phyloP scores from a whole-genome alignment of 768 basidiomycete species.

The Lactarius sanguifluus region DNA sequence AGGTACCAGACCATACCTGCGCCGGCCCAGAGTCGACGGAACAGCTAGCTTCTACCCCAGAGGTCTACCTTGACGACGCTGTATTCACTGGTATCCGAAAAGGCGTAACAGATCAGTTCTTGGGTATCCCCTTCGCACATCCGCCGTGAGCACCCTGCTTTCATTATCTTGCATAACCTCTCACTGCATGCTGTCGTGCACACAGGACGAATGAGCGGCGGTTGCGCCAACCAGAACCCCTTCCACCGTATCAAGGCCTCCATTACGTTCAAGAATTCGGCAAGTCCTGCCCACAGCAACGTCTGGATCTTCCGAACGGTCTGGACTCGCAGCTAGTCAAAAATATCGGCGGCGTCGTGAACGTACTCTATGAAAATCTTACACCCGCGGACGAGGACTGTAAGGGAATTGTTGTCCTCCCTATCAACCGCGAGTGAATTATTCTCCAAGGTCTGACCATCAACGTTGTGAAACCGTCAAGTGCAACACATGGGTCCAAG shows the following conservation, averaged over 20 bases:
- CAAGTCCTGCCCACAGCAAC: slow-evolving; percentile 33
- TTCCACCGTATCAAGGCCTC: slow-evolving; percentile 24
- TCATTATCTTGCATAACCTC: no score
- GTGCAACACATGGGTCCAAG: slow-evolving; percentile 9
- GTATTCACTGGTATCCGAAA: slow-evolving; percentile 34
- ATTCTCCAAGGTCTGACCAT: slow-evolving; percentile 30
- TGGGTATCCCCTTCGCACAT: slow-evolving; percentile 45
- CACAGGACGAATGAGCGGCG: slow-evolving; percentile 39
- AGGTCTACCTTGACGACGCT: slow-evolving; percentile 35
- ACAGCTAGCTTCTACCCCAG: background rate
- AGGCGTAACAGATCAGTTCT: slow-evolving; percentile 35
- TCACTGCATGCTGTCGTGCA: background rate
- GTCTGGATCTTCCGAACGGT: slow-evolving; percentile 18
- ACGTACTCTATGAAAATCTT: slow-evolving; percentile 6
- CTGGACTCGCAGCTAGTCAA: background rate
- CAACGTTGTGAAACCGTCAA: slow-evolving; percentile 31
- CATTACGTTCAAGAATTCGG: slow-evolving; percentile 31
- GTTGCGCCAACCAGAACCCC: slow-evolving; percentile 37
- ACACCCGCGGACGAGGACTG: slow-evolving; percentile 30
- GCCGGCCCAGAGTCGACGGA: background rate
- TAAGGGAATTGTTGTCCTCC: slow-evolving; percentile 15
- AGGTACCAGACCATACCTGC: background rate
- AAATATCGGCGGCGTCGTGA: background rate
- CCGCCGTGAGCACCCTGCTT: slow-evolving; percentile 37
- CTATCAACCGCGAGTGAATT: background rate